Evolutionary conservation across 441 rosid genomes (phyloP).

Genomic region (Pelargonium fulgidum): DNA sequence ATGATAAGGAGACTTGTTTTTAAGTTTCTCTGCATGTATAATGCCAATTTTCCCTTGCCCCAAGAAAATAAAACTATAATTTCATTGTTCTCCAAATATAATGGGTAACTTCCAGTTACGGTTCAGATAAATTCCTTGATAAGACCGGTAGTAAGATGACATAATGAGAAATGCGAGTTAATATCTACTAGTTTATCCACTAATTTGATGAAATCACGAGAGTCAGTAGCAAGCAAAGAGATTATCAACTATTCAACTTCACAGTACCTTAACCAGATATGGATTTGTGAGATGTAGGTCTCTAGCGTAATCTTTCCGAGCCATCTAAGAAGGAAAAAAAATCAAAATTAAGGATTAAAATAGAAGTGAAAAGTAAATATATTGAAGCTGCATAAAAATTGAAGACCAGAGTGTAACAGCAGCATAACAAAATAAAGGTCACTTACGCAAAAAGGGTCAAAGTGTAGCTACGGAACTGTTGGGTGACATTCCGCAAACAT

Average conservation of each 20-base stretch:
- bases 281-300: slow-evolving; percentile 94
- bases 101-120: no score
- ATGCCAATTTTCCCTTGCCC: no score
- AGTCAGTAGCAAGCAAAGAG: background rate
- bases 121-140: no score
- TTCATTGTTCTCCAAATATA: no score
- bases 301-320: slow-evolving; percentile 96
- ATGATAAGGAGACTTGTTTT: background rate
- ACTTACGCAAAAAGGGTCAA: slow-evolving; percentile 83
- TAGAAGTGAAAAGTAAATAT: background rate
- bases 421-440: slow-evolving; percentile 10
- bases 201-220: background rate
- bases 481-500: slow-evolving; percentile 81
- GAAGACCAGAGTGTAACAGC: background rate
- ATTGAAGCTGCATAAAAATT: background rate
- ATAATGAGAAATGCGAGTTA: no score
- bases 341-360: background rate
- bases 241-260: slow-evolving; percentile 1
- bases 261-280: slow-evolving; percentile 94
- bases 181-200: no score
- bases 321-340: slow-evolving; percentile 49
- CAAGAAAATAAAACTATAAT: no score
- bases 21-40: no score
- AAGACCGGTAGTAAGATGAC: no score
- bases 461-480: slow-evolving; percentile 66